Conservation (phyloP, 768 basidiomycete genomes). For the Suillus sp. region DNA sequence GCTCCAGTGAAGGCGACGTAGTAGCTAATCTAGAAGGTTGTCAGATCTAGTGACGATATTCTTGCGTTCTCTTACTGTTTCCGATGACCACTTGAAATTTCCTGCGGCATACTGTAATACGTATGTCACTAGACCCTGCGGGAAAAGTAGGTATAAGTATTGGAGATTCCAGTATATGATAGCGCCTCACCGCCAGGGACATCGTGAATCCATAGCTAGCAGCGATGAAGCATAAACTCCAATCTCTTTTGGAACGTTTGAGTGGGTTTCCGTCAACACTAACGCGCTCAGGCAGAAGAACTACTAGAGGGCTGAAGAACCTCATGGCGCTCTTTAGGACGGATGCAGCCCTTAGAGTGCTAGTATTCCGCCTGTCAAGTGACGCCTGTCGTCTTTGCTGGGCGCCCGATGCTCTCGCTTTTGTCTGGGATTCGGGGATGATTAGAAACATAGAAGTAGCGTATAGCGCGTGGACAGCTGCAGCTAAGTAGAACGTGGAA, state of each 20-base stretch:
- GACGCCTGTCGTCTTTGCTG: slow-evolving; percentile 14
- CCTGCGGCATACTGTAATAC: slow-evolving; percentile 67
- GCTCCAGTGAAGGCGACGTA: slow-evolving; percentile 59
- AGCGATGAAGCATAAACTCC: slow-evolving; percentile 63
- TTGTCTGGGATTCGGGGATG: slow-evolving; percentile 78
- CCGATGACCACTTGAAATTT: slow-evolving; percentile 67
- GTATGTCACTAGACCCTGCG: slow-evolving; percentile 56
- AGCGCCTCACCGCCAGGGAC: slow-evolving; percentile 42
- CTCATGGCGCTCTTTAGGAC: slow-evolving; percentile 48
- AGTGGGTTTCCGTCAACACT: slow-evolving; percentile 38
- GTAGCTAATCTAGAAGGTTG: slow-evolving; percentile 61
- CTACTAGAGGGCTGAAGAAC: slow-evolving; percentile 72
- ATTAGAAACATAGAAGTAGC: slow-evolving; percentile 53
- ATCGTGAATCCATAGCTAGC: slow-evolving; percentile 49
- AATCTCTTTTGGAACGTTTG: slow-evolving; percentile 51
- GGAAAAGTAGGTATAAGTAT: neutral
- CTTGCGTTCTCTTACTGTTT: slow-evolving; percentile 46
- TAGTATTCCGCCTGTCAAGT: slow-evolving; percentile 14
- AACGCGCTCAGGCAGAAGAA: slow-evolving; percentile 53
- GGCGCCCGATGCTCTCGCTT: slow-evolving; percentile 41
- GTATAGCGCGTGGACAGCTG: slow-evolving; percentile 50
- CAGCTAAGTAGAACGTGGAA: slow-evolving; percentile 73
- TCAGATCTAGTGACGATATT: slow-evolving; percentile 4
- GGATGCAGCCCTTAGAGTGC: slow-evolving; percentile 1
- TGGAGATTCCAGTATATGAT: slow-evolving; percentile 3